Evolutionary conservation across 129 eudicot species (phyloP).

Genomic region (Tanacetum coccineum): DNA sequence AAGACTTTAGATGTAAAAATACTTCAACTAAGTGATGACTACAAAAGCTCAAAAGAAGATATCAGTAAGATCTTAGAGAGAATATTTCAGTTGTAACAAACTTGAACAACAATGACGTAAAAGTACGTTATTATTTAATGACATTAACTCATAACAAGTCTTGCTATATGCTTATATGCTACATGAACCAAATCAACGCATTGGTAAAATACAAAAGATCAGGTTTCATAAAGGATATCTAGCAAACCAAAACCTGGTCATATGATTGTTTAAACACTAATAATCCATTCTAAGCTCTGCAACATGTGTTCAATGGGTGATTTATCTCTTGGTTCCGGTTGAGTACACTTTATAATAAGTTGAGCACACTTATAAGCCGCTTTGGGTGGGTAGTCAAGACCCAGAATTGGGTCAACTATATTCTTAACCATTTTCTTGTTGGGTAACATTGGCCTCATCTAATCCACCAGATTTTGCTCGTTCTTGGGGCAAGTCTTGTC

Average conservation of each 20-base stretch:
- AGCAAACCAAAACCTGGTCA: background rate
- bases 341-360: slow-evolving; percentile 35
- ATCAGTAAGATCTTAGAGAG: too few species aligned
- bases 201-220: slow-evolving; percentile 4
- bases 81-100: too few species aligned
- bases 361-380: slow-evolving; percentile 23
- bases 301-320: slow-evolving; percentile 42
- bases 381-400: slow-evolving; percentile 25
- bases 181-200: too few species aligned
- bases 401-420: slow-evolving; percentile 36
- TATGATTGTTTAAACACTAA: slow-evolving; percentile 19
- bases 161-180: too few species aligned
- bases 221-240: slow-evolving; percentile 16
- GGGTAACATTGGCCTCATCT: slow-evolving; percentile 30
- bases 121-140: too few species aligned
- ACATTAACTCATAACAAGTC: too few species aligned
- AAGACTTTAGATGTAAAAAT: too few species aligned
- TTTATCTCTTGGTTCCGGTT: slow-evolving; percentile 26
- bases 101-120: too few species aligned
- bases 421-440: slow-evolving; percentile 25
- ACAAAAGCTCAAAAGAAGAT: too few species aligned
- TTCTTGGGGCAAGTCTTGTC: slow-evolving; percentile 27
- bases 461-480: slow-evolving; percentile 32
- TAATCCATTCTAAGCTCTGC: slow-evolving; percentile 25
- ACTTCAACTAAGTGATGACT: too few species aligned